Percentiles rank a stretch among this genome's conserved stretches.
These are phyloP conservation scores for Aspergillus mulundensis DNA, from an alignment of 495 filamentous ascomycete genomes.

Conservation along the genomic window DNA sequence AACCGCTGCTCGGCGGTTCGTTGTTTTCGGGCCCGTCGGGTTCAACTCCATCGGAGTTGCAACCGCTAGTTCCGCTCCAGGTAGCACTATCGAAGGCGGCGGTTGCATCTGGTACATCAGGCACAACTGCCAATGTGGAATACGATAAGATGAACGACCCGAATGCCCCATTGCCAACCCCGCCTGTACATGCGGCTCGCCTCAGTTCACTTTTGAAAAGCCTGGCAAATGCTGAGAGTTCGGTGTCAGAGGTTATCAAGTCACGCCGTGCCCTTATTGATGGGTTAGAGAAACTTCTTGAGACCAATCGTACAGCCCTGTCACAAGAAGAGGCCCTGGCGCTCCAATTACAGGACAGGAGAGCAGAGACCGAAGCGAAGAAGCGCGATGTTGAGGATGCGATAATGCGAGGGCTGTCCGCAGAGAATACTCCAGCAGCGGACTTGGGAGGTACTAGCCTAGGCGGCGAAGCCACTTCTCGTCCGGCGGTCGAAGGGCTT, in stretches of 20 bases:
- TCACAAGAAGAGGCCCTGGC: constrained; percentile 61
- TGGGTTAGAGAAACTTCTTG: constrained; percentile 77
- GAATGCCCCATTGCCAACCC: constrained; percentile 57
- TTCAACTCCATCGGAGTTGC: constrained; percentile 70
- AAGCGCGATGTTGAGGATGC: constrained; percentile 84
- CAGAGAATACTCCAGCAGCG: constrained; percentile 35
- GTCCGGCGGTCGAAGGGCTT: constrained; percentile 77
- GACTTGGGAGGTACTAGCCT: constrained; percentile 40
- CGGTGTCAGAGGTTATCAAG: constrained; percentile 85
- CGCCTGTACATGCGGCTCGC: constrained; percentile 87
- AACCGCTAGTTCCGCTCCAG: constrained; percentile 66
- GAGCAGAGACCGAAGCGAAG: constrained; percentile 63
- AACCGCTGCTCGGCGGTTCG: constrained; percentile 63
- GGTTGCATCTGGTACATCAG: constrained; percentile 54
- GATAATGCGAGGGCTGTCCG: constrained; percentile 76
- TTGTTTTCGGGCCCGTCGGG: constrained; percentile 57
- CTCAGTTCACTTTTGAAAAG: constrained; percentile 82
- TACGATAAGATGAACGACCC: constrained; percentile 78
- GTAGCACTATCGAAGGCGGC: constrained; percentile 67
- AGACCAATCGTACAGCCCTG: constrained; percentile 66
- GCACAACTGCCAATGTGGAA: constrained; percentile 68
- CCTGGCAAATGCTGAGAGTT: constrained; percentile 85
- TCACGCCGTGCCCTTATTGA: constrained; percentile 72
- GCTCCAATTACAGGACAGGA: constrained; percentile 55
- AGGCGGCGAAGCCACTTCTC: constrained; percentile 48